Conservation (phyloP, 306 rosid genomes). For the Gastrolobium villosum region DNA sequence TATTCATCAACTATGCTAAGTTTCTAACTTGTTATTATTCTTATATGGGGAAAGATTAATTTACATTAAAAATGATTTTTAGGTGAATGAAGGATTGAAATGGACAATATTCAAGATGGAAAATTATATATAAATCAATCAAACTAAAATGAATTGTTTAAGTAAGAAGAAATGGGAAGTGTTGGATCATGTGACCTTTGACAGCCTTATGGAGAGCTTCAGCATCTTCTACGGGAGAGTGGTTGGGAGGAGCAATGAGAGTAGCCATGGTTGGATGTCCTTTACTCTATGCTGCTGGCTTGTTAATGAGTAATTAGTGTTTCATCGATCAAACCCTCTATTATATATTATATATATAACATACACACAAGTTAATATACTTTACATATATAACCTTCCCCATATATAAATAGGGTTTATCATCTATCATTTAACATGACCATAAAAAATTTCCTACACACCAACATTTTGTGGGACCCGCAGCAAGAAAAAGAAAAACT, state of each 20-base stretch:
- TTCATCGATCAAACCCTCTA: neutral
- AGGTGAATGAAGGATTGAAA: slow-evolving; percentile 14
- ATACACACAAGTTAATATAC: too few relatives aligned
- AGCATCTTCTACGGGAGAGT: slow-evolving; percentile 70
- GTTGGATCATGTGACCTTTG: slow-evolving; percentile 54
- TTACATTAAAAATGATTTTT: neutral
- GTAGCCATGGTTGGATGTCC: slow-evolving; percentile 63
- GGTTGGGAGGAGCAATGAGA: slow-evolving; percentile 50
- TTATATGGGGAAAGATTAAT: neutral
- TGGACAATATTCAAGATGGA: neutral
- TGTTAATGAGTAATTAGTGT: neutral
- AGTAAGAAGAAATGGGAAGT: neutral
- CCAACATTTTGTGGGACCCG: too few relatives aligned
- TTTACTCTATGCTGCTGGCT: neutral
- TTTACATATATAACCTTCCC: too few relatives aligned
- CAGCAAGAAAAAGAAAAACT: too few relatives aligned
- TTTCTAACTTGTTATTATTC: neutral
- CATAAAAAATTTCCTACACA: too few relatives aligned
- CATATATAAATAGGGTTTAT: too few relatives aligned
- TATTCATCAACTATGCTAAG: neutral
- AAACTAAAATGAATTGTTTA: neutral
- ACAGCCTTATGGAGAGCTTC: slow-evolving; percentile 66
- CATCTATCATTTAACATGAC: too few relatives aligned
- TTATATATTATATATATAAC: neutral
- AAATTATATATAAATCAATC: neutral